A percentile compares a stretch with the other conserved stretches of the same genome.
Conservation (phyloP, 2,329 filamentous ascomycete genomes). For the Ophiostoma australiae region DNA sequence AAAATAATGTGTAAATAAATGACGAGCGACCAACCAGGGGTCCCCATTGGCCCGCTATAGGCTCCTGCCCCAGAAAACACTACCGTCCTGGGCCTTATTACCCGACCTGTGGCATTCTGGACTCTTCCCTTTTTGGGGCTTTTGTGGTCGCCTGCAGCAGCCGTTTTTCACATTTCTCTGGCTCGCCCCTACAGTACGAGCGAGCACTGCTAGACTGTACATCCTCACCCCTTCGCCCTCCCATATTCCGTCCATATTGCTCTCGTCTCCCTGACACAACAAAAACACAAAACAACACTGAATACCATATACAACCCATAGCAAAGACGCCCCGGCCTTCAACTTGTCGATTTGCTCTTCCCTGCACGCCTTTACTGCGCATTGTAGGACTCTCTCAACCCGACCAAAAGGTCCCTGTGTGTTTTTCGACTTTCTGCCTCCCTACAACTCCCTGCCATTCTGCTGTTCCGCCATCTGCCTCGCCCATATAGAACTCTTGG, state of each 20-base stretch:
- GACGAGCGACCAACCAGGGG: neutral
- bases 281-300: constrained; percentile 15
- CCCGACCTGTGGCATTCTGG: constrained; percentile 20
- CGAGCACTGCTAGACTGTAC: neutral
- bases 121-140: constrained; percentile 19
- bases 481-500: neutral
- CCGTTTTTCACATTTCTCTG: constrained; percentile 20
- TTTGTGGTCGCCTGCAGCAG: constrained; percentile 21
- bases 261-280: constrained; percentile 9
- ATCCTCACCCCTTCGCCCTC: neutral
- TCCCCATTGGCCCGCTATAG: constrained; percentile 3
- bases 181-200: constrained; percentile 11
- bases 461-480: constrained; percentile 5
- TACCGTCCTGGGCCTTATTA: constrained; percentile 18
- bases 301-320: neutral
- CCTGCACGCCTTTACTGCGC: constrained; percentile 17
- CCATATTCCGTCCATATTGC: neutral
- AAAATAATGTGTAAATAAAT: neutral
- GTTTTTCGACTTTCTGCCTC: neutral
- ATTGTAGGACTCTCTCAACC: neutral
- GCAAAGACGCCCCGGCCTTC: neutral
- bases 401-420: neutral
- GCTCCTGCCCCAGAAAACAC: constrained; percentile 12
- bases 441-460: constrained; percentile 3
- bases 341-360: neutral